Base-by-base conservation (phyloP, 164 flowering plant genomes). In the Platanus orientalis region DNA sequence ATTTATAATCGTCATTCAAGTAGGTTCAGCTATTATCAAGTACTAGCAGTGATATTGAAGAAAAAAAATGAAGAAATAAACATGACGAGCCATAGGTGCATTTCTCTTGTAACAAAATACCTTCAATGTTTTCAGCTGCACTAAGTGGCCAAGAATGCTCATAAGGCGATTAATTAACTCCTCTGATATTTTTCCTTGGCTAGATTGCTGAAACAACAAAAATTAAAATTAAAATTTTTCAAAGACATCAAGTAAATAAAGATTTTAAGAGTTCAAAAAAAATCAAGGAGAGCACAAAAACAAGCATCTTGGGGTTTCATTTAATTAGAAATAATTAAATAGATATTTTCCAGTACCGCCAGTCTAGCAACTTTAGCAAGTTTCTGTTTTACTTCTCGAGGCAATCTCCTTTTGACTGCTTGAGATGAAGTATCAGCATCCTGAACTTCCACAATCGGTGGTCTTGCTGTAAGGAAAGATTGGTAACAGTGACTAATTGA, bases 311-410 rank as follows among this genome's bases (percentile, higher is more conserved):
- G 53, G 26, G 23, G 14, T 16, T 12, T 27, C 7, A 21, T 28
- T 45, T 10, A 54, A 57, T 17, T 64, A 65, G 27, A 40, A 40
- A 61, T 1, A 23, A 14, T 25, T 42, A 34, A 51, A 30, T 51
- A 63, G 49, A n/a, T 26, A 42, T 12, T 28, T 26, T 60, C 51
- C 20, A 57, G 52, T 92, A 95, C 99, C 94, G 96, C 94, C 63
- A 92, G 54, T 81, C 92, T 85, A 65, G 99, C 97, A 82, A 95
- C 96, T 92, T 90, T 95, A 61, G 89, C 97, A 79, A 95, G 94
- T 81, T 85, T 95, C 70, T 83, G 83, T 74, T 95, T 95, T 68
- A 95, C 75, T 73, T 92, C 99, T 61, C 79, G 81, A 44, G 99
- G 92, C 75, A 95, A 81, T 73, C 99, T 89, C 78, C 96, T 84